Base-by-base conservation (phyloP, 495 filamentous ascomycete genomes). In the Aspergillus asperescens region DNA sequence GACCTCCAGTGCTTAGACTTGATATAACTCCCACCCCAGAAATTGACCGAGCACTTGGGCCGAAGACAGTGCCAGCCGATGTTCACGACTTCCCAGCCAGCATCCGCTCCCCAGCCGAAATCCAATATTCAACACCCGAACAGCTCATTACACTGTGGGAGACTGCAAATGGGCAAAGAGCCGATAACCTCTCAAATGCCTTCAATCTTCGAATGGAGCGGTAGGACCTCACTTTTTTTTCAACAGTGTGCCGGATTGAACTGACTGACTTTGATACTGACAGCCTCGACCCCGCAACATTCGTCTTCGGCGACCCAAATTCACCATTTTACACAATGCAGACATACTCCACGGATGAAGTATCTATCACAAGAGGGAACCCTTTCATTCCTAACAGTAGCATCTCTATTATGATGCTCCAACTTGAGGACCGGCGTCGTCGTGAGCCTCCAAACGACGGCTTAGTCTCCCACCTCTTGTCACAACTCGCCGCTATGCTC, bases 391-490 rank as follows among this genome's bases (percentile, higher is more conserved):
- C 61, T 15, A 65, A 63, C 32, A 65, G 62, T 23, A 67, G 62
- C 23, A 61, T 77, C 4, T 71, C 74, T 1, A 81, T 86, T 1
- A 74, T 88, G 55, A 70, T 63, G 49, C 78, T 86, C 4, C 78
- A 72, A 0, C 70, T 89, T 8, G 83, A 86, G 58, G 77, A 80
- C 27, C 72, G 72, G 2, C 63, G 65, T 10, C 78, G 81, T 4
- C 77, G 78, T 4, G 71, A 82, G 7, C 77, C 76, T 10, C 82
- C 80, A 13, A 76, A 83, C 54, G 81, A 87, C 61, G 85, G 84
- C 7, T 76, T 89, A 3, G 75, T 90, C n/a, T 81, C 85, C 0
- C 75, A 82, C n/a, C 76, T 92, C 25, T 88, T 85, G 65, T 86
- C 88, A 0, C 73, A 77, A 19, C 75, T 82, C 12, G 87, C 88